phyloP scores from a whole-genome alignment of 2,329 filamentous ascomycete species.

The Aspergillus sp. region DNA sequence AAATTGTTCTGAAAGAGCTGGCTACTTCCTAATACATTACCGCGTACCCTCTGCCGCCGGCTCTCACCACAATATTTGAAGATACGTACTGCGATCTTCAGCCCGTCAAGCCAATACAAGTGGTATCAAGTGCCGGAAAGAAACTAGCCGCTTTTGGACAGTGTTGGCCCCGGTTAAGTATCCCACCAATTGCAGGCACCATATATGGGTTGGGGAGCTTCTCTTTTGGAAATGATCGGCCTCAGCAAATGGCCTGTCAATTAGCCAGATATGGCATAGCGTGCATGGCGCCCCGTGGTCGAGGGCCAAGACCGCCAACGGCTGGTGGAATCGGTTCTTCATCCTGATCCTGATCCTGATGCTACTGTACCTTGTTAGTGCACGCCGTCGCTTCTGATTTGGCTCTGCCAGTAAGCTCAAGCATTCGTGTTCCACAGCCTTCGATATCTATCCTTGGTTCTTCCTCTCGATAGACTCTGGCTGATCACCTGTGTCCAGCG shows the following conservation, averaged over 20 bases:
- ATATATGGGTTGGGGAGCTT: conserved; percentile 14
- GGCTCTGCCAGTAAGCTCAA: too few relatives aligned
- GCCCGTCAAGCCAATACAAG: background rate
- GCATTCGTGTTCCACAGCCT: too few relatives aligned
- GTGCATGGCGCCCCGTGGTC: too few relatives aligned
- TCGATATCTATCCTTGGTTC: too few relatives aligned
- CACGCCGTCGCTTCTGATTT: too few relatives aligned
- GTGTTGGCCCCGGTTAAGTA: conserved; percentile 11
- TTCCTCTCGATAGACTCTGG: too few relatives aligned
- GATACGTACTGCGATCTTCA: background rate
- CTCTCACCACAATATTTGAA: background rate
- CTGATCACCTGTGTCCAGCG: too few relatives aligned
- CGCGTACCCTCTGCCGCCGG: too few relatives aligned
- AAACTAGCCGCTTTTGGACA: conserved; percentile 8
- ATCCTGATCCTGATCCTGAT: background rate
- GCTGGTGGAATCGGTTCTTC: background rate
- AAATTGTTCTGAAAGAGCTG: too few relatives aligned
- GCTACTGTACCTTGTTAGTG: background rate
- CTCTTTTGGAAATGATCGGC: conserved; percentile 15
- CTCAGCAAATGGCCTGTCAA: conserved; percentile 15
- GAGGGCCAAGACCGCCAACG: too few relatives aligned
- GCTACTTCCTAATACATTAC: too few relatives aligned
- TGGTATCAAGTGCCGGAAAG: background rate
- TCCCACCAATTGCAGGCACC: conserved; percentile 6
- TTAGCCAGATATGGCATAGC: background rate